Percentiles rank a stretch among this genome's conserved stretches.
Evolutionary conservation across 495 filamentous ascomycete genomes (phyloP).

Genomic region (Tuber microsphaerosporum): DNA sequence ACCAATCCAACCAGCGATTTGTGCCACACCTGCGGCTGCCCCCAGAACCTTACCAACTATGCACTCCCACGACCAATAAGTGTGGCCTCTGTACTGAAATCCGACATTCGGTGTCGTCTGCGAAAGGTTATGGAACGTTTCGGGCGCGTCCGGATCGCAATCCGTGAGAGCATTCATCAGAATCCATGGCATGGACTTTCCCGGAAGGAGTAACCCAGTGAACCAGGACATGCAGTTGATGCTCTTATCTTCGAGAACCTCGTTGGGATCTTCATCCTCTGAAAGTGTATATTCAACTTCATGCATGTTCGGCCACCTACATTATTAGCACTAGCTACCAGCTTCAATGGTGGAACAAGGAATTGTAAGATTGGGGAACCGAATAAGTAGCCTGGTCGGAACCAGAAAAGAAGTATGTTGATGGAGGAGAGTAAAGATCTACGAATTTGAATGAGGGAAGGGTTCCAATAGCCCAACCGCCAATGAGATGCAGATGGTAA

Average conservation of each 20-base stretch:
- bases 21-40: constrained; percentile 61
- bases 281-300: constrained; percentile 55
- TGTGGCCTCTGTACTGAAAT: constrained; percentile 63
- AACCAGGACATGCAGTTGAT: constrained; percentile 67
- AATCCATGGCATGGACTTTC: constrained; percentile 61
- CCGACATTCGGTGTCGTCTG: constrained; percentile 58
- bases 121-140: constrained; percentile 55
- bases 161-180: constrained; percentile 68
- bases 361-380: neutral
- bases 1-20: constrained; percentile 63
- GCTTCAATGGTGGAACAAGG: neutral
- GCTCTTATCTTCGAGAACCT: constrained; percentile 53
- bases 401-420: neutral
- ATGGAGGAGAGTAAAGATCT: constrained; percentile 9
- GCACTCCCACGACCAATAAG: constrained; percentile 62
- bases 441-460: constrained; percentile 3
- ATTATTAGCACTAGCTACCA: constrained; percentile 9
- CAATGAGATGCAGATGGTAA: constrained; percentile 9
- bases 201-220: constrained; percentile 61
- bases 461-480: constrained; percentile 1
- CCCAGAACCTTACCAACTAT: constrained; percentile 70
- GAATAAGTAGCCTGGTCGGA: neutral
- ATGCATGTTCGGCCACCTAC: constrained; percentile 58
- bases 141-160: constrained; percentile 58
- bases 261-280: constrained; percentile 50